Conservation (phyloP, 1,139 yeast species). For the Geotrichum klebahnii region DNA sequence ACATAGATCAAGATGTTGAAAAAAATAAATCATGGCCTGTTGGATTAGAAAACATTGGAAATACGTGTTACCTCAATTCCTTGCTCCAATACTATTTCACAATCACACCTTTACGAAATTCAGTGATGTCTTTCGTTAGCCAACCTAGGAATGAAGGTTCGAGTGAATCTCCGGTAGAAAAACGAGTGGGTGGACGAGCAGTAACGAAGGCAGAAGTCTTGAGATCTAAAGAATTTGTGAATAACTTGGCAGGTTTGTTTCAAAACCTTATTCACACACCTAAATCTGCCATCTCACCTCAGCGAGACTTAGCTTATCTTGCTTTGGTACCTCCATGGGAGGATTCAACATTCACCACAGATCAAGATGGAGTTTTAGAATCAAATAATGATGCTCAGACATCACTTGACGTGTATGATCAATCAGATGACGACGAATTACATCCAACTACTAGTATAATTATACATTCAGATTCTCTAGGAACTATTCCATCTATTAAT, state of each 20-base stretch:
- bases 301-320: constrained; percentile 77
- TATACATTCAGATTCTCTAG: no score
- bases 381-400: no score
- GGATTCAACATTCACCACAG: constrained; percentile 14
- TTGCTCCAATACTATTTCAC: constrained; percentile 85
- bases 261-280: constrained; percentile 61
- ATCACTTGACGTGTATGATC: no score
- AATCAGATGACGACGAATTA: no score
- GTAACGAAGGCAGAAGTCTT: constrained; percentile 70
- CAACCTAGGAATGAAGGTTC: constrained; percentile 29
- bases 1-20: constrained; percentile 18
- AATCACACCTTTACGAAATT: constrained; percentile 63
- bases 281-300: constrained; percentile 69
- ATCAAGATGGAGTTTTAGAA: no score
- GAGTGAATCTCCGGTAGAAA: constrained; percentile 27
- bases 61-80: constrained; percentile 89
- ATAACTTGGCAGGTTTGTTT: constrained; percentile 65
- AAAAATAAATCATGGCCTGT: constrained; percentile 17
- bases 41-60: constrained; percentile 89
- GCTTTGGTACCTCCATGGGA: constrained; percentile 69
- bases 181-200: constrained; percentile 77
- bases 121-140: constrained; percentile 50
- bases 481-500: no score
- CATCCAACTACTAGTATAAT: no score
- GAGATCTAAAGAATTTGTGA: constrained; percentile 76